These are phyloP conservation scores for Coemansia sp. DNA, from an alignment of 192 early-diverging fungal genomes.

Conservation along the genomic window DNA sequence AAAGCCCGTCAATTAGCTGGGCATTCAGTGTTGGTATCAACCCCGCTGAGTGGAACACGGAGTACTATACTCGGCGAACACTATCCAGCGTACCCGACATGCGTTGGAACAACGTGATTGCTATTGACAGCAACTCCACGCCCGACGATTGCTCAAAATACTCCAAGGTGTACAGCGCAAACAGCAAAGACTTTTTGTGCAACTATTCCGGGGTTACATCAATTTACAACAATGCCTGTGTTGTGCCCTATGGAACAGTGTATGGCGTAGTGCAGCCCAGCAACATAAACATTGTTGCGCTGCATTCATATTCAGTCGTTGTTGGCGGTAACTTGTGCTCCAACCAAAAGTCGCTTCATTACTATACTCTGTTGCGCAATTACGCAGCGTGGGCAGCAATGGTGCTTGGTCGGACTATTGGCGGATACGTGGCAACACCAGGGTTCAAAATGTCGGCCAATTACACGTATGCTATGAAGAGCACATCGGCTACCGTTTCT, in stretches of 20 bases:
- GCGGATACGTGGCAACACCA: conserved; percentile 18
- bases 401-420: conserved; percentile 18
- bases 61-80: conserved; percentile 27
- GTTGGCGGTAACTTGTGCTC: conserved; percentile 37
- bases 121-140: conserved; percentile 5
- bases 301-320: conserved; percentile 35
- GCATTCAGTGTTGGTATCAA: conserved; percentile 31
- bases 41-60: conserved; percentile 18
- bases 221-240: conserved; percentile 17
- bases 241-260: conserved; percentile 35
- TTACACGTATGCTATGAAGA: conserved; percentile 21
- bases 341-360: conserved; percentile 22
- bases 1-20: neutral
- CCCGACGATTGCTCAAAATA: conserved; percentile 25
- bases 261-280: conserved; percentile 32
- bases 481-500: neutral
- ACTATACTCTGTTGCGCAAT: conserved; percentile 40
- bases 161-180: conserved; percentile 19
- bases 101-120: conserved; percentile 22
- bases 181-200: conserved; percentile 35
- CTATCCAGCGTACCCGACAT: conserved; percentile 1
- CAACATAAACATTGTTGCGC: conserved; percentile 19
- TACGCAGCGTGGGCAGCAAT: conserved; percentile 38
- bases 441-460: conserved; percentile 12
- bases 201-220: conserved; percentile 22